These are phyloP conservation scores for Suhomyces wounanorum DNA, from an alignment of 1,139 yeast genomes.

Conservation along the genomic window DNA sequence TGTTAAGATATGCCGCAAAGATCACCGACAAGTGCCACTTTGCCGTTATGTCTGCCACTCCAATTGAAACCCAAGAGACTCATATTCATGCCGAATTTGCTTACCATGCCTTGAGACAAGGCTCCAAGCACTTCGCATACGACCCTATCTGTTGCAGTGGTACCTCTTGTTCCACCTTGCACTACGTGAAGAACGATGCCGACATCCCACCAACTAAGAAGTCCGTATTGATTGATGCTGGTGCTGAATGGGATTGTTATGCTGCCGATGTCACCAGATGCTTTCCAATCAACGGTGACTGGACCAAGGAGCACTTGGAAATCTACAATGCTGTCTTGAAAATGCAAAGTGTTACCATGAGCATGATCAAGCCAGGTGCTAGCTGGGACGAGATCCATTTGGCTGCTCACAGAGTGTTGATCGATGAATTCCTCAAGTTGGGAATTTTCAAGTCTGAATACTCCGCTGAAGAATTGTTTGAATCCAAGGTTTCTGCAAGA, in stretches of 20 bases:
- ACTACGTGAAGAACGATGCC: constrained; percentile 84
- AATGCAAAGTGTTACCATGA: constrained; percentile 79
- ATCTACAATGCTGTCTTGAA: constrained; percentile 79
- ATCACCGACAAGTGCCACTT: constrained; percentile 87
- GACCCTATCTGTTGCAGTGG: constrained; percentile 98
- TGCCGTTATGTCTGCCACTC: constrained; percentile 91
- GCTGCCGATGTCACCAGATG: constrained; percentile 94
- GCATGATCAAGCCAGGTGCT: constrained; percentile 74
- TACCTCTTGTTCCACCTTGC: constrained; percentile 86
- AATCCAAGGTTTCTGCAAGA: constrained; percentile 68
- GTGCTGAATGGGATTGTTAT: constrained; percentile 94
- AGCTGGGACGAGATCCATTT: constrained; percentile 85
- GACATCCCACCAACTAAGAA: constrained; percentile 51
- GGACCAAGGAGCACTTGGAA: constrained; percentile 83
- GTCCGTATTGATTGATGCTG: constrained; percentile 87
- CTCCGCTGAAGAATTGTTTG: constrained; percentile 64
- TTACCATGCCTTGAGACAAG: constrained; percentile 92
- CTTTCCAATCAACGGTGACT: constrained; percentile 88
- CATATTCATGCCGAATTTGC: constrained; percentile 95
- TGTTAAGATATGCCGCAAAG: constrained; percentile 76
- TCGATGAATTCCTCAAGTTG: constrained; percentile 66
- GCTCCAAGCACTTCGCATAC: constrained; percentile 83
- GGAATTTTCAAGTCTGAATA: constrained; percentile 74
- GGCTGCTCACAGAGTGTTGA: constrained; percentile 74
- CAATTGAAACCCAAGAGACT: constrained; percentile 83